Conservation (phyloP, 352 stramenopile species). For the Phytophthora meadii region DNA sequence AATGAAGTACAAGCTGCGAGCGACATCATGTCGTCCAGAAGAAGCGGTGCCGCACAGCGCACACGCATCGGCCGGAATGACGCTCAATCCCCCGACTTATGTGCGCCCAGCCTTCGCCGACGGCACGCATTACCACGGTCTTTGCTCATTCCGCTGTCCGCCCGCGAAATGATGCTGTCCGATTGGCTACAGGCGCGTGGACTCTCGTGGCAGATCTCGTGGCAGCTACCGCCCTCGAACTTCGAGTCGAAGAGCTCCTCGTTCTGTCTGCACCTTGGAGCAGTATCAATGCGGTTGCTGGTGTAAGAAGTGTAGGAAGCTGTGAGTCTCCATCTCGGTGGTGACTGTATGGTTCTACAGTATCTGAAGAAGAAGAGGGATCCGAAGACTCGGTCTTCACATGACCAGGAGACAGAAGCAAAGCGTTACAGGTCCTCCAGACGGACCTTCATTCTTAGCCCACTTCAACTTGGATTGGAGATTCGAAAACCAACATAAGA, state of each 20-base stretch:
- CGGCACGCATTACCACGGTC: slow-evolving; percentile 13
- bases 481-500: too few relatives aligned
- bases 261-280: neutral
- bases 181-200: slow-evolving; percentile 23
- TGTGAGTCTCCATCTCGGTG: too few relatives aligned
- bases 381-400: too few relatives aligned
- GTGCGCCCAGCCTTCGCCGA: slow-evolving; percentile 23
- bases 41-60: slow-evolving; percentile 20
- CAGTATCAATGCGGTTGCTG: too few relatives aligned
- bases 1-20: slow-evolving; percentile 18
- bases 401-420: too few relatives aligned
- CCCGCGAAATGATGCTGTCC: slow-evolving; percentile 1
- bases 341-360: too few relatives aligned
- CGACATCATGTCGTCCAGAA: slow-evolving; percentile 12
- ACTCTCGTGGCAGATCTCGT: slow-evolving; percentile 13
- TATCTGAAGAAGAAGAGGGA: too few relatives aligned
- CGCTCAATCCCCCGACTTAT: slow-evolving; percentile 20
- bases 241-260: neutral
- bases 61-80: slow-evolving; percentile 21
- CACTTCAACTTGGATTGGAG: too few relatives aligned
- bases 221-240: too few relatives aligned
- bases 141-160: slow-evolving; percentile 30
- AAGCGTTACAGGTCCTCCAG: too few relatives aligned
- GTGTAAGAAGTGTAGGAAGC: too few relatives aligned
- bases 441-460: too few relatives aligned